A percentile compares a stretch with the other conserved stretches of the same genome.
Conservation (phyloP, 2,329 filamentous ascomycete species). For the Trichoderma sp. region DNA sequence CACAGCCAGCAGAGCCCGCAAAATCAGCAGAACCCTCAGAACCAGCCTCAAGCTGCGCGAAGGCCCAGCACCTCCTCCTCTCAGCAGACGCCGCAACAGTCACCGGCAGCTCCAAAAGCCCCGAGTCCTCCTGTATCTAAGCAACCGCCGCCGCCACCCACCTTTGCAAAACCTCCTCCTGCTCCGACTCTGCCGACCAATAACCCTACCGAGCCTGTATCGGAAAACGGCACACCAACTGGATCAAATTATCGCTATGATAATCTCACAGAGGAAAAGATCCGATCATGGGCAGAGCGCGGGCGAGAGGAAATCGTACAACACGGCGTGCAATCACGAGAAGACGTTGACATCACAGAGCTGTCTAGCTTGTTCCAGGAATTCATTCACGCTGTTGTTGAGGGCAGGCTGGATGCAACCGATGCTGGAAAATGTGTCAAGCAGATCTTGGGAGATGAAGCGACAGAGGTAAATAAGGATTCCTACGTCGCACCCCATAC, state of each 20-base stretch:
- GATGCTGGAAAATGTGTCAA: slow-evolving; percentile 75
- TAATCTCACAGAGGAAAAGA: slow-evolving; percentile 70
- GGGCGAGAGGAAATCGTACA: slow-evolving; percentile 71
- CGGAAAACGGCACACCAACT: slow-evolving; percentile 41
- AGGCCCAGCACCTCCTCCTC: slow-evolving; percentile 33
- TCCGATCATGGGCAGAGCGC: slow-evolving; percentile 68
- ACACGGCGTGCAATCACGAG: slow-evolving; percentile 65
- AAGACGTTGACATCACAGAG: slow-evolving; percentile 68
- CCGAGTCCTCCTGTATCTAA: slow-evolving; percentile 30
- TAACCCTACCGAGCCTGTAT: slow-evolving; percentile 32
- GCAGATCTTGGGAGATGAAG: slow-evolving; percentile 68
- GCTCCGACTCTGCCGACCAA: slow-evolving; percentile 32
- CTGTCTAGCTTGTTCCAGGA: slow-evolving; percentile 82
- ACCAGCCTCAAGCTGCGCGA: slow-evolving; percentile 31
- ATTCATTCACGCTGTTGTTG: slow-evolving; percentile 74
- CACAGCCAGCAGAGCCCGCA: neutral
- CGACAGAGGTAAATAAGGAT: slow-evolving; percentile 55
- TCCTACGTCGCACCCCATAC: slow-evolving; percentile 61
- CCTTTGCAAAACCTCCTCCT: slow-evolving; percentile 33
- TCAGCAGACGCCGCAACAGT: slow-evolving; percentile 30
- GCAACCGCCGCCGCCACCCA: slow-evolving; percentile 34
- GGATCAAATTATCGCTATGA: slow-evolving; percentile 69
- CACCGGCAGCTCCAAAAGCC: slow-evolving; percentile 31
- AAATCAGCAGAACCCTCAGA: slow-evolving; percentile 27
- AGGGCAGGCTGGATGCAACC: slow-evolving; percentile 65